A percentile compares a stretch with the other conserved stretches of the same genome.
Conservation (phyloP, 2,329 filamentous ascomycete genomes). For the Aspergillus puulaauensis region DNA sequence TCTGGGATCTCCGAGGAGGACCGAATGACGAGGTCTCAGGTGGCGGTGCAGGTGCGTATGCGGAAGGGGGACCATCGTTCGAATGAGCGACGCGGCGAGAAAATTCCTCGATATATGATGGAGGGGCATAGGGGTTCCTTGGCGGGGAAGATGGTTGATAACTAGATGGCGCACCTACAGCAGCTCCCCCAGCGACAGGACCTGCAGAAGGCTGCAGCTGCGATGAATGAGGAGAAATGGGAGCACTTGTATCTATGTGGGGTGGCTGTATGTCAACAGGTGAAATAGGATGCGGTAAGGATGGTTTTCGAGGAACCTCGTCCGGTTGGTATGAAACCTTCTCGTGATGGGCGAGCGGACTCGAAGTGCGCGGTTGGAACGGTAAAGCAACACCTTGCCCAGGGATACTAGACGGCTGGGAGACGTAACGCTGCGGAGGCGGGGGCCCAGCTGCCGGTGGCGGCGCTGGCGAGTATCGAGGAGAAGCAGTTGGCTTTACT, state of each 20-base stretch:
- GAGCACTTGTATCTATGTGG: constrained; percentile 12
- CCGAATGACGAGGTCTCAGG: constrained; percentile 29
- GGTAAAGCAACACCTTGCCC: constrained; percentile 41
- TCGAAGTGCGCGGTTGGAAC: constrained; percentile 65
- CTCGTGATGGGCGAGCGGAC: constrained; percentile 58
- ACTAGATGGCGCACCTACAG: constrained; percentile 6
- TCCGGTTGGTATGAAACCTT: constrained; percentile 35
- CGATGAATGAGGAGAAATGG: not conserved
- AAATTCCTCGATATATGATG: constrained; percentile 33
- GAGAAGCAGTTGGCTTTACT: constrained; percentile 36
- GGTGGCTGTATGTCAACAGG: constrained; percentile 20
- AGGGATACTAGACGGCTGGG: constrained; percentile 34
- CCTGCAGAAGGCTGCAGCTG: constrained; percentile 1
- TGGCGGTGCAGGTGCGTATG: constrained; percentile 23
- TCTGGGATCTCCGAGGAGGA: constrained; percentile 53
- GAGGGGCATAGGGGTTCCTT: constrained; percentile 33
- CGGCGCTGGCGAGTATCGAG: constrained; percentile 49
- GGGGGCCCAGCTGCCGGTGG: constrained; percentile 30
- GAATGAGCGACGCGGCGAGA: constrained; percentile 29
- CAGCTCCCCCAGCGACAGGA: constrained; percentile 4
- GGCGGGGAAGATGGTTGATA: constrained; percentile 26
- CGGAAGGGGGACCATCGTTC: constrained; percentile 11
- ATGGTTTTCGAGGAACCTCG: constrained; percentile 18
- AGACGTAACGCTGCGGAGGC: constrained; percentile 39
- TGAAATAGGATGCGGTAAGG: constrained; percentile 26